Evolutionary conservation across 164 flowering plant species (phyloP).

Genomic region (Cinnamomum micranthum): DNA sequence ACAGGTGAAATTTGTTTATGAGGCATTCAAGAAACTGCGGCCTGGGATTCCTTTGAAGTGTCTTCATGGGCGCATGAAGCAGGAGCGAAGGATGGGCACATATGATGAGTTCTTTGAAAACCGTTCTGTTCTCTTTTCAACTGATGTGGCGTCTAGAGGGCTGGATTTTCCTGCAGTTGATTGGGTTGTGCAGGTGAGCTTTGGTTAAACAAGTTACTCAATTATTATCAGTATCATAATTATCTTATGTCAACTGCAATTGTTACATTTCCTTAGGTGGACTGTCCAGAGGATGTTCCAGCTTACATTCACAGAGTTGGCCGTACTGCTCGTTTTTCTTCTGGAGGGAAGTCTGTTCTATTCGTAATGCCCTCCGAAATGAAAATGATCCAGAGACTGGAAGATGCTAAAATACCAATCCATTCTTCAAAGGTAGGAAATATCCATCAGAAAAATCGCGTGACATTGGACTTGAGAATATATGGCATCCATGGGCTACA

Average conservation of each 20-base stretch:
- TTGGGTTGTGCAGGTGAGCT: slow-evolving; percentile 92
- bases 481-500: not conserved
- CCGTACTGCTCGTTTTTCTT: slow-evolving; percentile 78
- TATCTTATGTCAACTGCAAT: slow-evolving; percentile 5
- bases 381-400: slow-evolving; percentile 70
- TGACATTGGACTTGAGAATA: not conserved
- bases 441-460: not conserved
- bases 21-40: slow-evolving; percentile 82
- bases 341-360: slow-evolving; percentile 72
- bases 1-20: slow-evolving; percentile 84
- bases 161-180: slow-evolving; percentile 91
- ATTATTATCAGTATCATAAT: not conserved
- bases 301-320: slow-evolving; percentile 96
- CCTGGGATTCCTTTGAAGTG: slow-evolving; percentile 92
- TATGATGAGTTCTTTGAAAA: slow-evolving; percentile 67
- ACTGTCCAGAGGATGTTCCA: slow-evolving; percentile 89
- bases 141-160: slow-evolving; percentile 93
- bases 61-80: slow-evolving; percentile 91
- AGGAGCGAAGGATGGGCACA: slow-evolving; percentile 59
- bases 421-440: slow-evolving; percentile 47
- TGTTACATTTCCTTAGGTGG: slow-evolving; percentile 46
- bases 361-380: slow-evolving; percentile 76
- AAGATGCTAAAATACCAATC: slow-evolving; percentile 60
- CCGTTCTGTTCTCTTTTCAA: slow-evolving; percentile 71
- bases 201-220: not conserved